Base-by-base conservation (phyloP, 169 alveolate genomes). In the Cryptosporidium felis region DNA sequence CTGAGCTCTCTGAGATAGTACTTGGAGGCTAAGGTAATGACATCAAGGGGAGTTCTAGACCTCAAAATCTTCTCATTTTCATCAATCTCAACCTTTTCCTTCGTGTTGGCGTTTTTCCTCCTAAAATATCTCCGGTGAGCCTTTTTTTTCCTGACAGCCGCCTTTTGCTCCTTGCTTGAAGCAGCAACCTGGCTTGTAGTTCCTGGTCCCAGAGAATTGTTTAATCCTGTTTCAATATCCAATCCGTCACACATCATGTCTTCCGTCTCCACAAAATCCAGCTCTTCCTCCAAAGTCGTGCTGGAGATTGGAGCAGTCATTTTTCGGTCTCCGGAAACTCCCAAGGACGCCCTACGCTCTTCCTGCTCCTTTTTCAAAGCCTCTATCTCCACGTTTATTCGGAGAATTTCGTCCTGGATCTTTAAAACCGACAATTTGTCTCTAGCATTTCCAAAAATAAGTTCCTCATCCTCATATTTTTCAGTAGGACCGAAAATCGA, bases 41-140 rank as follows among this genome's bases (percentile, higher is more conserved):
- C 56, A 26, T 74, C 85, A 0, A 74, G 46, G 9, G 85, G 85
- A 0, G 85, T 74, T 56, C 85, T 49, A 0, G 85, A 49, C n/a
- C 85, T 74, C 14, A 74, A 26, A n/a, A 74, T 14, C 38, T 56
- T 49, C 28, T 74, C 85, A 16, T 51, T 23, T 26, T 74, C 85
- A 40, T 74, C 85, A 28, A 53, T 14, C 23, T 74, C 85, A 49
- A 34, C 56, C 30, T 74, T 74, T 38, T 74, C 85, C 41, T 56
- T 74, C 36, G 40, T 23, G 40, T 18, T 74, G 3, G 56, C 56
- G 34, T 49, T 56, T 16, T 74, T 74, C 61, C 85, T 74, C 1
- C 85, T 47, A 36, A 74, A 74, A 53, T 74, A 74, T 16, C 85
- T 47, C 6, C 85, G 30, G 28, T 53, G 36, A 23, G 85, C 12